Base-by-base conservation (phyloP, 495 filamentous ascomycete genomes). In the Coniosporium apollinis region DNA sequence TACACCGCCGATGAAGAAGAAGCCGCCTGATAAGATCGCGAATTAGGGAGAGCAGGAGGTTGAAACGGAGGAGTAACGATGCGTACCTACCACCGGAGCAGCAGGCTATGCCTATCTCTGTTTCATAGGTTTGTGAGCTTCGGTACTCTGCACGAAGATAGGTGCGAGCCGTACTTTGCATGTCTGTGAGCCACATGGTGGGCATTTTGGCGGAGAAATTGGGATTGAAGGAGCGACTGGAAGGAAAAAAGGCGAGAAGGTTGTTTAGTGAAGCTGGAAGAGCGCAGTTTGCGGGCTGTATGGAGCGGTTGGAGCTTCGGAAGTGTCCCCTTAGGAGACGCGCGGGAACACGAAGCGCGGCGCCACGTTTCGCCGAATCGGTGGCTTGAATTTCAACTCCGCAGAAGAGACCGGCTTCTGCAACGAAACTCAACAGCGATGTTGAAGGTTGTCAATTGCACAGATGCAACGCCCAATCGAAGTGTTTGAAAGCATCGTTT, bases 81-180 rank as follows among this genome's bases (percentile, higher is more conserved):
- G 34, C 47, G 44, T 64, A 77, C 81, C 55, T 82, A 89, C 84
- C 87, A 45, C 80, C 84, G 51, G 79, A 83, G 67, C 84, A 94
- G 65, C 96, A 96, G 57, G 82, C 78, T 35, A 92, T 82, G 43
- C 89, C 89, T 46, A 94, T 78, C 60, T 96, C 89, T 97, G 43
- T 38, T 9, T 14, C 19, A 14, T 16, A 38, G 22, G 33, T 34
- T 18, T 9, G n/a, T 20, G 16, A 28, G 15, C 29, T 14, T 22
- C 5, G 19, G 24, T 22, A 8, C 13, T 30, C 2, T 29, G 36
- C 18, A 5, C 28, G 18, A 25, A 11, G 30, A 1, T 14, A 11
- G 7, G 18, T 5, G 22, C 22, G 15, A 35, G 13, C 63, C 77
- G 50, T 66, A 94, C 89, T 97, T 62, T 97, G 89, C 42, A 77